A percentile compares a stretch with the other conserved stretches of the same genome.
Conservation (phyloP, 108 stramenopile species). For the Skeletonema tropicum region DNA sequence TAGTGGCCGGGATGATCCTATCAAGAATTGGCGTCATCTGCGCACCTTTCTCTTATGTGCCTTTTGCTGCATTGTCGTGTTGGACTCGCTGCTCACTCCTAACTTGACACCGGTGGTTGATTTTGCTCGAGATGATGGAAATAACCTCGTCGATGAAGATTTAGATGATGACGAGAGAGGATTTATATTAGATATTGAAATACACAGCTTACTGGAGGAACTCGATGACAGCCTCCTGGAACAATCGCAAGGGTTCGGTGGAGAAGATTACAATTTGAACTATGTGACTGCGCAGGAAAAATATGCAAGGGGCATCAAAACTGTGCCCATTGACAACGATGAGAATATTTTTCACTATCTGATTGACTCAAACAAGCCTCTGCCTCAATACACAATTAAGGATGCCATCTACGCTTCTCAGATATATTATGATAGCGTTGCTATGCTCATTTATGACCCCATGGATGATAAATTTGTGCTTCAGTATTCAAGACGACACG, state of each 20-base stretch:
- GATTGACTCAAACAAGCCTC: not conserved
- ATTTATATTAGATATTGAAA: conserved; percentile 1
- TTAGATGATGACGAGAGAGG: not conserved
- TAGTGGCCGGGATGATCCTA: not conserved
- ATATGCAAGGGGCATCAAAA: not conserved
- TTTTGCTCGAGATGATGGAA: conserved; percentile 1
- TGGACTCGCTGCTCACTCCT: not conserved
- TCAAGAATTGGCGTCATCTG: conserved; percentile 1
- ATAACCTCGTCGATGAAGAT: not conserved
- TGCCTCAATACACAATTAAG: not conserved
- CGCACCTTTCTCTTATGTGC: not conserved
- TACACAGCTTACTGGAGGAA: not conserved
- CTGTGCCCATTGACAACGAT: not conserved
- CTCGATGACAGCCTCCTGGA: not conserved
- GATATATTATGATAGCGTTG: not conserved
- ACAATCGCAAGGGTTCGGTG: not conserved
- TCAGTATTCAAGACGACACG: not conserved
- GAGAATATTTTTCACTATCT: not conserved
- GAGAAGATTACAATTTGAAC: not conserved
- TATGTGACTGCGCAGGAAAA: not conserved
- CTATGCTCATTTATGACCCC: not conserved
- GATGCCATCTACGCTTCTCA: conserved; percentile 3
- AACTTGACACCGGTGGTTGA: not conserved
- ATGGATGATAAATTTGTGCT: conserved; percentile 3
- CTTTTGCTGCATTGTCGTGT: not conserved